Evolutionary conservation across 2,329 filamentous ascomycete genomes (phyloP), one percentile per base, ranked within the genome.

Genomic region (Dactylonectria macrodidyma): DNA sequence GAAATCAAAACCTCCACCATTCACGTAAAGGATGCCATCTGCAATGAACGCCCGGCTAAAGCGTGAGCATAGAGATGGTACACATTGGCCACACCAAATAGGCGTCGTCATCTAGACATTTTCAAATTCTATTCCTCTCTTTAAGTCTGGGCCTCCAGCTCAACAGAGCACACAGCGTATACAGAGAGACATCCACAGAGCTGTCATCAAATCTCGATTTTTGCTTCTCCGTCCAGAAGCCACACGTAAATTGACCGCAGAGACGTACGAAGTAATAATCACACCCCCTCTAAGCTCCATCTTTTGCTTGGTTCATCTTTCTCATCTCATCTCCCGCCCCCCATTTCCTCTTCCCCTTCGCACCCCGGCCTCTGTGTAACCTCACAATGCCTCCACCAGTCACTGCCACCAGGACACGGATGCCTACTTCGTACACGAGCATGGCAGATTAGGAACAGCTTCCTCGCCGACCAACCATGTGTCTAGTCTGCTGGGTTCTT

Each of bases 331-430:
- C 63, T 66, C 63, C 63, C 71, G 62, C 56, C 62, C 56, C 72
- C 72, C 72, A 72, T 67, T 52, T 62, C 61, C 68, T 44, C 24
- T 51, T 48, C 54, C 34, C 59, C 60, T 50, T 57, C 34, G 61
- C 59, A 61, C 71, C 71, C 71, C 65, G 65, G 63, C 56, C 54
- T 60, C 50, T 75, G 73, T 75, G 66, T 67, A 69, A 74, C 73
- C 65, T 75, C 62, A 55, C 34, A 48, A 63, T 58, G 65, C 71
- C 66, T 68, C 34, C 62, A 59, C 71, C 50, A 22, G 22, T 36
- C 63, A 60, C 50, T 57, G 38, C 51, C 59, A 63, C 52, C 26
- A 60, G 65, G 59, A 62, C 50, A 54, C 51, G 52, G 38, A 66
- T 70, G 48, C 71, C 69, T 67, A 69, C 70, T 61, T 57, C 51